Percentiles rank a stretch among this genome's conserved stretches.
Evolutionary conservation across 176 grass and related monocot species (phyloP).

Genomic region (Elymus sibiricus): DNA sequence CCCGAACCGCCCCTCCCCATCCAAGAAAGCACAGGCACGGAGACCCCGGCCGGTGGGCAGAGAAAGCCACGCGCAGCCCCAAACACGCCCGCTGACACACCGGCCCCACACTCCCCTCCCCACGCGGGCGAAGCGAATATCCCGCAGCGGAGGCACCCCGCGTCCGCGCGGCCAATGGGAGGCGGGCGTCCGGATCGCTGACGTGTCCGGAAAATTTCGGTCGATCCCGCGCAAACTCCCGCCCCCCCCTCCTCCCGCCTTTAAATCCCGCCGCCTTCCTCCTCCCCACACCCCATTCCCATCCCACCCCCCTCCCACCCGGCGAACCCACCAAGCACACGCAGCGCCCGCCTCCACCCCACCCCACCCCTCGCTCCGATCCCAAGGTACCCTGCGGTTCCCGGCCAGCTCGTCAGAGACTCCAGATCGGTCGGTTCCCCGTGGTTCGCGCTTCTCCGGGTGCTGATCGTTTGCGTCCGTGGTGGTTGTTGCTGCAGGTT

Average conservation of each 20-base stretch:
- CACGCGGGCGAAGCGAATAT: not conserved
- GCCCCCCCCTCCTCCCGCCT: not conserved
- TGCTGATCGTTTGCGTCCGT: conserved; percentile 25
- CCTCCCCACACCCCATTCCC: not conserved
- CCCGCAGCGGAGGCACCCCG: not conserved
- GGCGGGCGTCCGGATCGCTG: conserved; percentile 49
- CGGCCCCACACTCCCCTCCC: not conserved
- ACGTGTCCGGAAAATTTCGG: conserved; percentile 34
- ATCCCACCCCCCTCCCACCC: not conserved
- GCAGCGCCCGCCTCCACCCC: too few species aligned
- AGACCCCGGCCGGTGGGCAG: not conserved
- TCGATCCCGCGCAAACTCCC: conserved; percentile 55
- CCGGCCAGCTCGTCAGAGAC: not conserved
- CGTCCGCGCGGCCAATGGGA: conserved; percentile 23
- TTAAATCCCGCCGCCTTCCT: conserved; percentile 37
- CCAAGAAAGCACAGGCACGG: too few species aligned
- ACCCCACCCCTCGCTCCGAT: not conserved
- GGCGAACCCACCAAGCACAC: not conserved
- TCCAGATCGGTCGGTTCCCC: not conserved
- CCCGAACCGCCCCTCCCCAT: too few species aligned
- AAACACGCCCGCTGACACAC: not conserved
- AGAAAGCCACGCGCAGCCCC: not conserved
- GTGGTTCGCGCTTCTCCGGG: too few species aligned
- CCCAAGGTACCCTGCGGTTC: conserved; percentile 18
- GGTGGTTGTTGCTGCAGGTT: not conserved